Conservation (phyloP, 164 flowering plant species). For the Vitis riparia region DNA sequence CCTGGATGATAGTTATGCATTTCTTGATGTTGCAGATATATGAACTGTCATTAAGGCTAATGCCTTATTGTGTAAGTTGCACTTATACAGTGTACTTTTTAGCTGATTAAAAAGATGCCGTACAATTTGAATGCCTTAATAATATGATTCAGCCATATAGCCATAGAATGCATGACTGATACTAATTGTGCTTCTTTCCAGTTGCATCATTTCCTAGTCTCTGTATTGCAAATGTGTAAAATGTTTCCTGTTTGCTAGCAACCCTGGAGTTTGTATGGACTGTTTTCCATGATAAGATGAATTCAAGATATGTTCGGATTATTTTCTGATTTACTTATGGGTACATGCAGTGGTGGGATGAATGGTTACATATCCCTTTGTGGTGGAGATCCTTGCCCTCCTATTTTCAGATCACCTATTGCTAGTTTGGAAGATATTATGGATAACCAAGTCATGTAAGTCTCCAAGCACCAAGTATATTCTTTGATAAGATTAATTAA, state of each 20-base stretch:
- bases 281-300: not conserved
- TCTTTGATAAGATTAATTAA: slow-evolving; percentile 3
- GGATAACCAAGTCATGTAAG: slow-evolving; percentile 95
- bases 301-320: slow-evolving; percentile 14
- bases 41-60: too few relatives aligned
- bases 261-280: not conserved
- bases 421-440: slow-evolving; percentile 73
- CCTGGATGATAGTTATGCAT: too few relatives aligned
- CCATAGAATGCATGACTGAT: not conserved
- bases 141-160: not conserved
- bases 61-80: too few relatives aligned
- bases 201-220: not conserved
- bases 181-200: not conserved
- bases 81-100: too few relatives aligned
- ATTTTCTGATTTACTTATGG: slow-evolving; percentile 46
- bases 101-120: not conserved
- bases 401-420: slow-evolving; percentile 83
- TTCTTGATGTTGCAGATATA: too few relatives aligned
- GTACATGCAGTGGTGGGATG: slow-evolving; percentile 93
- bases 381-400: slow-evolving; percentile 88
- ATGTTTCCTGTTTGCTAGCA: not conserved
- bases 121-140: not conserved
- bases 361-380: slow-evolving; percentile 92
- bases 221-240: not conserved
- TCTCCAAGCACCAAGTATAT: not conserved